A percentile compares a stretch with the other conserved stretches of the same genome.
These are phyloP conservation scores for Heterobasidion irregulare DNA, from an alignment of 1,284 basidiomycete species.

Conservation along the genomic window DNA sequence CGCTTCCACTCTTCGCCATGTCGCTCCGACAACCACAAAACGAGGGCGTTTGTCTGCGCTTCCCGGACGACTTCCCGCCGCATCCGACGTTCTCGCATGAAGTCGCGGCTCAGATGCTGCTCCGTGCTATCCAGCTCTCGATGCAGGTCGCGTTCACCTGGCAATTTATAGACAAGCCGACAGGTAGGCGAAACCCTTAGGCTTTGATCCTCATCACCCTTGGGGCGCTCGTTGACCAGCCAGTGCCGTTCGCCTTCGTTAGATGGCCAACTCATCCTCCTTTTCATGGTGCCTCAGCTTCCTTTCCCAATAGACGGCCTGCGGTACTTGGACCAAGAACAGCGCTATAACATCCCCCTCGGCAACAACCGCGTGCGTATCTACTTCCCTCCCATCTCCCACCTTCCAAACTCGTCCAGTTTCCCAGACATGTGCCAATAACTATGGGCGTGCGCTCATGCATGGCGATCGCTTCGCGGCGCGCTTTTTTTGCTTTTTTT, in stretches of 20 bases:
- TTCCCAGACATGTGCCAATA: background rate
- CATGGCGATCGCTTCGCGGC: too few species aligned
- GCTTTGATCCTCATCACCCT: background rate
- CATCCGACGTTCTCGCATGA: slow-evolving; percentile 50
- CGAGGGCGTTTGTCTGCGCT: slow-evolving; percentile 49
- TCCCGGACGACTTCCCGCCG: slow-evolving; percentile 51
- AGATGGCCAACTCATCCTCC: slow-evolving; percentile 60
- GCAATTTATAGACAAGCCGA: slow-evolving; percentile 67
- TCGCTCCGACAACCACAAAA: slow-evolving; percentile 12
- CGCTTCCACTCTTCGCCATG: background rate
- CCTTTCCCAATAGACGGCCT: slow-evolving; percentile 65
- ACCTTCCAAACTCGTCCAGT: background rate
- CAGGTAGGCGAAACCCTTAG: slow-evolving; percentile 32
- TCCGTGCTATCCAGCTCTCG: slow-evolving; percentile 46
- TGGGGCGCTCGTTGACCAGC: background rate
- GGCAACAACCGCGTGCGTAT: slow-evolving; percentile 39
- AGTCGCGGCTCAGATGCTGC: slow-evolving; percentile 48
- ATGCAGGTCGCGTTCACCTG: slow-evolving; percentile 54
- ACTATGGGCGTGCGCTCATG: too few species aligned
- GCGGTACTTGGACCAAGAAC: slow-evolving; percentile 62
- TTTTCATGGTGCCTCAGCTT: slow-evolving; percentile 47
- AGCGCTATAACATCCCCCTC: slow-evolving; percentile 42
- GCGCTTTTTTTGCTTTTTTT: too few species aligned
- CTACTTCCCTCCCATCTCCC: background rate
- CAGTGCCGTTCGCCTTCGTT: background rate